Evolutionary conservation across 176 grass and related monocot genomes (phyloP), one percentile per base, ranked within the genome.

Genomic region (Triticum timopheevii): DNA sequence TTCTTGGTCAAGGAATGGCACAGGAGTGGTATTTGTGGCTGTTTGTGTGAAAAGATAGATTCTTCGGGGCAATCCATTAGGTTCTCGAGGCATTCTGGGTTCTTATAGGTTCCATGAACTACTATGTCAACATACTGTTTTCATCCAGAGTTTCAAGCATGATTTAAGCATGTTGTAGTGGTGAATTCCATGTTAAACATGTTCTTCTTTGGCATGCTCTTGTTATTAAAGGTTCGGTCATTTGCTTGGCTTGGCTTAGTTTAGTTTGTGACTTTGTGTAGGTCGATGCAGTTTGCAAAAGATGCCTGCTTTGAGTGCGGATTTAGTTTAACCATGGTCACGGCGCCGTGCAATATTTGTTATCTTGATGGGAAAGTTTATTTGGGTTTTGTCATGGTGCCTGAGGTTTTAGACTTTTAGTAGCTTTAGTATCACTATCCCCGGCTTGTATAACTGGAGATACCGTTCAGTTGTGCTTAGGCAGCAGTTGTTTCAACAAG

Each of bases 71-170:
- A 3, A 34, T 25, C 24, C 19, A 10, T 44, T 81, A 33, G 22
- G 20, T 75, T 66, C 17, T 22, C 24, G 45, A 34, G 19, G 45
- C 47, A 68, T 66, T 73, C 23, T 30, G 11, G 64, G 42, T 5
- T 67, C 52, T 82, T 69, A 22, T 25, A 63, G n/a, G 23, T 72
- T 89, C 59, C 52, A 79, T 73, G 16, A 35, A 85, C 40, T 50
- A 34, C 63, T 50, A 19, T 81, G 10, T 65, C 38, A 39, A 15
- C n/a, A 24, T 65, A 5, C 23, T 66, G 63, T 50, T 3, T 68
- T 68, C 25, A 68, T 10, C 44, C 10, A 81, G 17, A 81, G 44
- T 68, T 68, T 50, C 25, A 68, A 13, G 44, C 40, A n/a, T 50
- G 78, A 6, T 15, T 81, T 81, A 25, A 33, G 38, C 27, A 3